Evolutionary conservation across 1,284 basidiomycete species (phyloP).

Genomic region (Heterobasidion irregulare): DNA sequence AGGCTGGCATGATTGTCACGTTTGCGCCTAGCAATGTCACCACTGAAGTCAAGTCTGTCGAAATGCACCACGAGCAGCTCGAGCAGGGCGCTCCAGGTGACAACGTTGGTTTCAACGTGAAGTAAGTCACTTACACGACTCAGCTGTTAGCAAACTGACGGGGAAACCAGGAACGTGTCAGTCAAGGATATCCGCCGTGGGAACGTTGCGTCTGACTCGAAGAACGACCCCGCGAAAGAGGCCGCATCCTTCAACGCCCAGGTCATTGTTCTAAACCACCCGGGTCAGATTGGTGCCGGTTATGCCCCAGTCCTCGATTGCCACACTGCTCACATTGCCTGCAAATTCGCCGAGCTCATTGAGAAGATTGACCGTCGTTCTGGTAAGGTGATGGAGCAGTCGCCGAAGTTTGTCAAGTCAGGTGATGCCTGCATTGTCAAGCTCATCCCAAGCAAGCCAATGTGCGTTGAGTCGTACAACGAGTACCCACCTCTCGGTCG

Average conservation of each 20-base stretch:
- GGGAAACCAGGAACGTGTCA: conserved; percentile 85
- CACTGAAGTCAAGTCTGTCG: conserved; percentile 99
- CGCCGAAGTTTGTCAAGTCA: conserved; percentile 97
- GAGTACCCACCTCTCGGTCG: conserved; percentile 99
- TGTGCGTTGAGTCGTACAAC: conserved; percentile 97
- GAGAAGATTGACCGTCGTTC: conserved; percentile 99
- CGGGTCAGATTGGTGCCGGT: conserved; percentile 97
- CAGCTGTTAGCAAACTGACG: background rate
- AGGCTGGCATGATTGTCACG: conserved; percentile 98
- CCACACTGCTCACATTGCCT: conserved; percentile 99
- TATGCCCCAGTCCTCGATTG: conserved; percentile 99
- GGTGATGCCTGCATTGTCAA: conserved; percentile 97
- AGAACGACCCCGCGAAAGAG: conserved; percentile 99
- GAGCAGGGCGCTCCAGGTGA: conserved; percentile 94
- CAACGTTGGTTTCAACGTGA: conserved; percentile 99
- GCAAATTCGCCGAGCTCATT: conserved; percentile 97
- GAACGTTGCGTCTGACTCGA: conserved; percentile 98
- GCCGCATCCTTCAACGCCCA: conserved; percentile 99
- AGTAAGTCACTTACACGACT: conserved; percentile 37
- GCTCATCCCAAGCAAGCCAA: conserved; percentile 94
- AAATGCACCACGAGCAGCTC: conserved; percentile 99
- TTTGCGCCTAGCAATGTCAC: conserved; percentile 98
- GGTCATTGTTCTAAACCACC: conserved; percentile 99
- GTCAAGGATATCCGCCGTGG: conserved; percentile 99
- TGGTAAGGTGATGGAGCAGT: conserved; percentile 84